Conservation (phyloP, 306 rosid species). For the Nissolia schottii region DNA sequence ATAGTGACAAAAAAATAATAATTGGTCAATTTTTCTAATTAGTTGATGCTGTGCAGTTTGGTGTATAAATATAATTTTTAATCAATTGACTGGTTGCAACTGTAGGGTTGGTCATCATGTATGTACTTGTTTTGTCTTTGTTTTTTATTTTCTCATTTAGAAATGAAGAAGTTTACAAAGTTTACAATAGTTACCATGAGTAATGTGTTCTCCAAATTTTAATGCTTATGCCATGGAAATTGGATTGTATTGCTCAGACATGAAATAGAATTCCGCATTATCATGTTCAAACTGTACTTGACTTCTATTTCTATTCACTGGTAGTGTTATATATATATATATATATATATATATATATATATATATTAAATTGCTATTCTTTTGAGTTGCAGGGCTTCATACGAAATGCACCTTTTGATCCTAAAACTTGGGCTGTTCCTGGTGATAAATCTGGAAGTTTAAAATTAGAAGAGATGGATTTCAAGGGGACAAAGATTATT, state of each 20-base stretch:
- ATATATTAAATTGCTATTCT: background rate
- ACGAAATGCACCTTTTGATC: slow-evolving; percentile 55
- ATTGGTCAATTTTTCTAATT: background rate
- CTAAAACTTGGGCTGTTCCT: slow-evolving; percentile 62
- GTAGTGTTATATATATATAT: background rate
- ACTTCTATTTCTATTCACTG: background rate
- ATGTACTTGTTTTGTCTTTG: background rate
- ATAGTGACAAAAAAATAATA: background rate
- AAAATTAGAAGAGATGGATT: slow-evolving; percentile 30
- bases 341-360: background rate
- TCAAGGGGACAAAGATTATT: slow-evolving; percentile 27
- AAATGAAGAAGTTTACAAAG: background rate
- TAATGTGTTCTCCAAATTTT: background rate
- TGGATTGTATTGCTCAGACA: background rate
- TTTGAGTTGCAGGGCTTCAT: slow-evolving; percentile 71
- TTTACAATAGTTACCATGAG: background rate
- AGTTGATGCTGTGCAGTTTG: background rate
- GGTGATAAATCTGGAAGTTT: slow-evolving; percentile 36
- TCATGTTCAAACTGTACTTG: background rate
- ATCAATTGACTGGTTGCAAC: background rate
- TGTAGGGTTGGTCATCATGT: slow-evolving; percentile 5
- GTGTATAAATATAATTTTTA: background rate
- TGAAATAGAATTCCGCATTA: background rate
- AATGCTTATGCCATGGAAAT: background rate
- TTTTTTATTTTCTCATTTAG: background rate